Conservation (phyloP, 257 asterid genomes). For the Penstemon davidsonii region DNA sequence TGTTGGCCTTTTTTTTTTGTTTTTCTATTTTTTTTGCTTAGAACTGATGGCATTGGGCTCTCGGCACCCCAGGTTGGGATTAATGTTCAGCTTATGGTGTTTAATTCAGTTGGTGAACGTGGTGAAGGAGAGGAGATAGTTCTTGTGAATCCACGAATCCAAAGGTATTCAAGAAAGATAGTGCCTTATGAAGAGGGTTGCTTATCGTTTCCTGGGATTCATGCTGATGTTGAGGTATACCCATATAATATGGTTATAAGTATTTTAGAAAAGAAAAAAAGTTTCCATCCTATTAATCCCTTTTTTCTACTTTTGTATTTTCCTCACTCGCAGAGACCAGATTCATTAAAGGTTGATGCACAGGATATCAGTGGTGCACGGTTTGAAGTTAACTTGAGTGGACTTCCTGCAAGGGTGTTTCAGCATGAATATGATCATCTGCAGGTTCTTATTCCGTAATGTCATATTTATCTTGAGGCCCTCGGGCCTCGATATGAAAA, state of each 20-base stretch:
- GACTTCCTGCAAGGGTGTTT: conserved; percentile 82
- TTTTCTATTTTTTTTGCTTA: conserved; percentile 39
- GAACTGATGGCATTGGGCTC: conserved; percentile 97
- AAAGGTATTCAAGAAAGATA: conserved; percentile 61
- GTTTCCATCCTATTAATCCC: too few species aligned
- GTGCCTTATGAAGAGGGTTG: conserved; percentile 82
- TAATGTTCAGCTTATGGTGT: conserved; percentile 88
- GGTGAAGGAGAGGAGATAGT: conserved; percentile 93
- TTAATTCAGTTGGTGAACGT: conserved; percentile 77
- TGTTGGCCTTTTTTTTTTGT: conserved; percentile 37
- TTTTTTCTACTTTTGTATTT: too few species aligned
- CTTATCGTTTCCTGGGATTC: conserved; percentile 78
- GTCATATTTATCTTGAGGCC: conserved; percentile 3
- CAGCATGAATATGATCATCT: conserved; percentile 96
- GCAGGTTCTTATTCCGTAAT: conserved; percentile 46
- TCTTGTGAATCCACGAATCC: conserved; percentile 77
- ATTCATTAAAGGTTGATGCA: conserved; percentile 74
- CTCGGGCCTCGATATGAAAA: too few species aligned
- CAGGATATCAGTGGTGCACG: conserved; percentile 70
- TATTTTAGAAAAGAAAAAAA: too few species aligned
- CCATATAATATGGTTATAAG: not conserved
- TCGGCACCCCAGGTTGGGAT: conserved; percentile 97
- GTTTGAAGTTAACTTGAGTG: conserved; percentile 66
- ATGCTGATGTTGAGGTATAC: conserved; percentile 73
- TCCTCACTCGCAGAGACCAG: conserved; percentile 69